A percentile compares a stretch with the other conserved stretches of the same genome.
Conservation (phyloP, 2,329 filamentous ascomycete genomes). For the Zymoseptoria brevis region DNA sequence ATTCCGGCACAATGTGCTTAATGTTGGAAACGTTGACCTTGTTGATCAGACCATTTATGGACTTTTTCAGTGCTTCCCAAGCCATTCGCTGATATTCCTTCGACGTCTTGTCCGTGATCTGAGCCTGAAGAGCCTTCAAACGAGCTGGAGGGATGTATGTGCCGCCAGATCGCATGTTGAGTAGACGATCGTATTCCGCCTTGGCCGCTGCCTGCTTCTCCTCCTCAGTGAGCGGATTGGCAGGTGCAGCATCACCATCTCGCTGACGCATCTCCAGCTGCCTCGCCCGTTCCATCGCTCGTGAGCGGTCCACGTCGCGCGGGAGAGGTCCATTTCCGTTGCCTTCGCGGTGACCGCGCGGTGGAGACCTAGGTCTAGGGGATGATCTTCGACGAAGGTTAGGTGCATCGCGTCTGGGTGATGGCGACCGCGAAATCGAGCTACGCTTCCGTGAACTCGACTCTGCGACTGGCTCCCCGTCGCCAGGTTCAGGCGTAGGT, state of each 20-base stretch:
- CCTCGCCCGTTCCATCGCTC: conserved; percentile 46
- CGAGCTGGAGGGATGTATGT: conserved; percentile 93
- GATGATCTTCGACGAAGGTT: background rate
- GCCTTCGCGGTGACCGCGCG: conserved; percentile 10
- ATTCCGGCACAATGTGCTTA: conserved; percentile 91
- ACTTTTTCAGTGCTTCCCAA: conserved; percentile 98
- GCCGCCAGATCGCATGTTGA: conserved; percentile 88
- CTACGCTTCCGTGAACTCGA: conserved; percentile 10
- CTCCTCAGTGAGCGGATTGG: conserved; percentile 59
- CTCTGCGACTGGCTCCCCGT: conserved; percentile 21
- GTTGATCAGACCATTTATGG: conserved; percentile 97
- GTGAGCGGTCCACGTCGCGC: conserved; percentile 42
- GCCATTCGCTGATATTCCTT: conserved; percentile 99
- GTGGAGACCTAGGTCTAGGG: conserved; percentile 31
- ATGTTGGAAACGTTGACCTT: conserved; percentile 98
- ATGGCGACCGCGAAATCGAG: conserved; percentile 27
- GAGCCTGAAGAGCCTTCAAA: conserved; percentile 82
- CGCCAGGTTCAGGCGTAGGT: conserved; percentile 21
- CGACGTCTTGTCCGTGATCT: conserved; percentile 92
- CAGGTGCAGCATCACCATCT: conserved; percentile 36
- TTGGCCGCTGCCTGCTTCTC: conserved; percentile 83
- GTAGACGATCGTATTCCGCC: conserved; percentile 85
- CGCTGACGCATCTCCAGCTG: conserved; percentile 39
- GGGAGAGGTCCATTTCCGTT: conserved; percentile 34
- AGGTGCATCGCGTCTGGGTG: conserved; percentile 20